Conservation (phyloP, 2,329 filamentous ascomycete species). For the Zalaria obscura region DNA sequence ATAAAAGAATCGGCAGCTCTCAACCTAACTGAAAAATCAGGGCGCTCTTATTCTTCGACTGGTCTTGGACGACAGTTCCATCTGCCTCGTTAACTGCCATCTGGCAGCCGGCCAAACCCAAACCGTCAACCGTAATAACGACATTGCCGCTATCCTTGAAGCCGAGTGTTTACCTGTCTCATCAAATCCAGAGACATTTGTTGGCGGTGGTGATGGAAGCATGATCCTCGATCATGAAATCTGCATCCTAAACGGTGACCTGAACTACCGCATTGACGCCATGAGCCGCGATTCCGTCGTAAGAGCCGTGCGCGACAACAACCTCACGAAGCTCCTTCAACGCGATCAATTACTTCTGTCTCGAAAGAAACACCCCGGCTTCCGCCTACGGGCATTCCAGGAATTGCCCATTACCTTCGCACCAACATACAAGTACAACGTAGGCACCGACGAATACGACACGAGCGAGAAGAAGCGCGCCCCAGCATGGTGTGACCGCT, state of each 20-base stretch:
- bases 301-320: constrained; percentile 65
- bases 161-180: constrained; percentile 55
- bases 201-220: constrained; percentile 83
- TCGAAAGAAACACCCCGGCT: constrained; percentile 75
- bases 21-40: constrained; percentile 15
- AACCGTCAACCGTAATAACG: constrained; percentile 81
- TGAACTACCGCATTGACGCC: constrained; percentile 96
- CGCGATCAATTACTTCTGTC: constrained; percentile 87
- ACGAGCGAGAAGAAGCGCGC: constrained; percentile 77
- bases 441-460: constrained; percentile 88
- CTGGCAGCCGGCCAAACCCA: constrained; percentile 86
- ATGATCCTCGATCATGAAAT: constrained; percentile 96
- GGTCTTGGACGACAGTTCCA: constrained; percentile 77
- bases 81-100: constrained; percentile 97
- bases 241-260: constrained; percentile 88
- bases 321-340: constrained; percentile 75
- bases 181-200: constrained; percentile 59
- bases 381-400: constrained; percentile 77
- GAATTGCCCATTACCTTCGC: constrained; percentile 84
- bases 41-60: constrained; percentile 88
- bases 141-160: constrained; percentile 82
- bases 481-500: constrained; percentile 90
- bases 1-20: too few species aligned
- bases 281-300: constrained; percentile 92
- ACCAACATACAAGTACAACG: constrained; percentile 97